Evolutionary conservation across 352 stramenopile genomes (phyloP).

Genomic region (Phytophthora fragariaefolia): DNA sequence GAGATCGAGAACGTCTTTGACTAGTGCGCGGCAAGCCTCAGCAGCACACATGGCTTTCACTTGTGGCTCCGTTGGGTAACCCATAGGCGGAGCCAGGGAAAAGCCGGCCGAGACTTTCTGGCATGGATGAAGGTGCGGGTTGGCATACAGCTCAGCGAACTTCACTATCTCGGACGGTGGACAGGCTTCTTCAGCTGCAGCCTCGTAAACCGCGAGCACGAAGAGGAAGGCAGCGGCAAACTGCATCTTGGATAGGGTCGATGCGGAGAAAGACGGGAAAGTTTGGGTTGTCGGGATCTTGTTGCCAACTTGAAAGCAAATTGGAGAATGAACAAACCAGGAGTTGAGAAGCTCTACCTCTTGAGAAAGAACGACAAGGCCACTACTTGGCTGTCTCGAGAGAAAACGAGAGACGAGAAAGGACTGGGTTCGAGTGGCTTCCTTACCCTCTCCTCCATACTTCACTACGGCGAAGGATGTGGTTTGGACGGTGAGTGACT

Average conservation of each 20-base stretch:
- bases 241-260: slow-evolving; percentile 22
- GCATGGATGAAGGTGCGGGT: slow-evolving; percentile 36
- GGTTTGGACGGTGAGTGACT: not conserved
- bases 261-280: not conserved
- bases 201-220: slow-evolving; percentile 17
- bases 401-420: slow-evolving; percentile 1
- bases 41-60: slow-evolving; percentile 36
- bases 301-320: slow-evolving; percentile 35
- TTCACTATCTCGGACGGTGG: slow-evolving; percentile 30
- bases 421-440: no score
- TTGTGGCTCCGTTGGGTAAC: slow-evolving; percentile 32
- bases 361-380: slow-evolving; percentile 8
- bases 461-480: not conserved
- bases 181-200: slow-evolving; percentile 35
- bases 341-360: slow-evolving; percentile 6
- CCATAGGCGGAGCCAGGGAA: slow-evolving; percentile 23
- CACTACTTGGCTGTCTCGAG: slow-evolving; percentile 9
- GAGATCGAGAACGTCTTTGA: slow-evolving; percentile 29
- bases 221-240: slow-evolving; percentile 19
- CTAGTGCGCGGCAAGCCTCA: slow-evolving; percentile 24
- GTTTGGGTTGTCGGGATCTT: no score
- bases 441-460: no score
- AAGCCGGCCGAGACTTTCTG: slow-evolving; percentile 30
- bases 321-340: slow-evolving; percentile 32
- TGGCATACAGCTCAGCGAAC: slow-evolving; percentile 35